Percentiles rank a stretch among this genome's conserved stretches.
These are phyloP conservation scores for Phytopythium chamaehyphon DNA, from an alignment of 352 stramenopile genomes.

Conservation along the genomic window DNA sequence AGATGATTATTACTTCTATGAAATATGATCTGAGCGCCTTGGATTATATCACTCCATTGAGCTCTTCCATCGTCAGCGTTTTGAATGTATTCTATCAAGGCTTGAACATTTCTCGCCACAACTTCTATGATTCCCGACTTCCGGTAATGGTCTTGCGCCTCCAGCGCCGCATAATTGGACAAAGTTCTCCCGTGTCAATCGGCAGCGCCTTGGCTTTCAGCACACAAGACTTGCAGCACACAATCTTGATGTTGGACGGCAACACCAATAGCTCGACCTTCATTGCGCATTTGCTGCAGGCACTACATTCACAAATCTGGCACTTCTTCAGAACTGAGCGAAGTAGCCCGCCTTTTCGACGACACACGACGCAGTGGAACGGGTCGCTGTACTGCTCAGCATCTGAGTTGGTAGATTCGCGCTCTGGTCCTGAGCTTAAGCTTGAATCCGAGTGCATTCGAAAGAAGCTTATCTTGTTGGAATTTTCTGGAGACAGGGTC, in stretches of 20 bases:
- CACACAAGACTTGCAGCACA: slow-evolving; percentile 40
- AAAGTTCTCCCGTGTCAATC: slow-evolving; percentile 34
- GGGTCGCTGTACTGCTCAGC: too few relatives aligned
- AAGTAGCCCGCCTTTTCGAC: slow-evolving; percentile 3
- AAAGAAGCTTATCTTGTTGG: too few relatives aligned
- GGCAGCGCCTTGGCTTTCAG: slow-evolving; percentile 23
- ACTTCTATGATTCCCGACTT: neutral
- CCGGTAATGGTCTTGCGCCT: neutral
- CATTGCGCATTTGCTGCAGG: slow-evolving; percentile 38
- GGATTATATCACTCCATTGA: too few relatives aligned
- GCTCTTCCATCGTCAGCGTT: neutral
- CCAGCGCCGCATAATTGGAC: slow-evolving; percentile 17
- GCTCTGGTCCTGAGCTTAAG: too few relatives aligned
- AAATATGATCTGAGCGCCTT: too few relatives aligned
- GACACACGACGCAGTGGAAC: too few relatives aligned
- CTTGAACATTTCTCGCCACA: neutral
- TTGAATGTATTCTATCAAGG: slow-evolving; percentile 1
- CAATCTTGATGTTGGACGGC: slow-evolving; percentile 19
- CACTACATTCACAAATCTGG: slow-evolving; percentile 24
- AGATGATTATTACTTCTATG: too few relatives aligned
- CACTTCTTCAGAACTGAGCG: slow-evolving; percentile 20
- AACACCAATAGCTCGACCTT: slow-evolving; percentile 28
- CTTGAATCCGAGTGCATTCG: too few relatives aligned
- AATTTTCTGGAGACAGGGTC: too few relatives aligned
- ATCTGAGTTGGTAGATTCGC: too few relatives aligned